A percentile compares a stretch with the other conserved stretches of the same genome.
Evolutionary conservation across 768 basidiomycete species (phyloP).

Genomic region (Panaeolus papilionaceus): DNA sequence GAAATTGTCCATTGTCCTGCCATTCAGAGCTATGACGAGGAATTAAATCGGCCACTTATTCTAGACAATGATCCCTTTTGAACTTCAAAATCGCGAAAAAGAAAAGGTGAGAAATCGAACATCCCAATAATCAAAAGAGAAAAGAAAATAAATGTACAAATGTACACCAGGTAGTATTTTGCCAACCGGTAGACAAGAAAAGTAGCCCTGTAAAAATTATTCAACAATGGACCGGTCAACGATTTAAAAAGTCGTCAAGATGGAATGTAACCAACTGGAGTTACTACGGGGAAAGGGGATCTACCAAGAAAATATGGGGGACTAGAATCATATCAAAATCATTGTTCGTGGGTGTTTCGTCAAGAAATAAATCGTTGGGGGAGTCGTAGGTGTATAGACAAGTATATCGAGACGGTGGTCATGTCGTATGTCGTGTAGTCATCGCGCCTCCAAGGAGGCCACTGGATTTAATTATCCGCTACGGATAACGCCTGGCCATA

Average conservation of each 20-base stretch:
- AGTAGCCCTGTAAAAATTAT: neutral
- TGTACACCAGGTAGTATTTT: conserved; percentile 3
- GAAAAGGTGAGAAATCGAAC: neutral
- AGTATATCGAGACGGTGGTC: neutral
- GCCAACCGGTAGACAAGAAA: conserved; percentile 13
- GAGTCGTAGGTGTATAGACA: conserved; percentile 8
- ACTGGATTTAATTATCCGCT: conserved; percentile 1
- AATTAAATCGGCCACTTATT: neutral
- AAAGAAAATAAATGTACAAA: neutral
- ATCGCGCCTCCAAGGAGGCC: conserved; percentile 7
- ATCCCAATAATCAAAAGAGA: neutral
- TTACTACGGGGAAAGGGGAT: conserved; percentile 4
- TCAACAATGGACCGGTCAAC: conserved; percentile 1
- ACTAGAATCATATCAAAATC: conserved; percentile 8
- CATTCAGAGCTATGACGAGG: neutral
- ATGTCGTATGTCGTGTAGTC: conserved; percentile 6
- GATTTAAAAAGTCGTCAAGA: neutral
- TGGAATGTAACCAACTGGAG: conserved; percentile 9
- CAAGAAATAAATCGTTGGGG: neutral
- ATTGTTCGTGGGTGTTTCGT: conserved; percentile 1
- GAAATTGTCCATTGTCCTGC: neutral
- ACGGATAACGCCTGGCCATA: conserved; percentile 7
- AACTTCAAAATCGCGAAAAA: neutral
- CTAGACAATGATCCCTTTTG: neutral
- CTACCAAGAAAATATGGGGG: neutral